Base-by-base conservation (phyloP, 1,284 basidiomycete genomes). In the Ganoderma meredithae region DNA sequence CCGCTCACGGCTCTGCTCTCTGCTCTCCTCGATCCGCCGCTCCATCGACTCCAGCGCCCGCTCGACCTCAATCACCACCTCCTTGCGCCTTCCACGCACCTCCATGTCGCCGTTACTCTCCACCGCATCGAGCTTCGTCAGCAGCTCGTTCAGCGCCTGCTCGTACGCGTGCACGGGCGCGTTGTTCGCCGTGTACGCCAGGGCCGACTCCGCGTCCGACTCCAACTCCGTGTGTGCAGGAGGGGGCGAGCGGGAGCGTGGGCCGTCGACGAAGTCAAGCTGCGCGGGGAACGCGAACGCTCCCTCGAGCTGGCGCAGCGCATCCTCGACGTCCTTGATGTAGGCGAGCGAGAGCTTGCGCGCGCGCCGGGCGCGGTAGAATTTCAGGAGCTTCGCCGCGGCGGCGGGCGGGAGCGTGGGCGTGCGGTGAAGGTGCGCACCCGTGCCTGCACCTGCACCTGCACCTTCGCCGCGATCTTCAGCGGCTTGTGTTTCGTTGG, bases 101-200 rank as follows among this genome's bases (percentile, higher is more conserved):
- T 78, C 79, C 62, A 80, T 76, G 69, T 89, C 84, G 0, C 92
- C 92, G 73, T 83, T 84, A 71, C 87, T 90, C 71, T 91, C 86
- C 6, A 94, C 84, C 0, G 83, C 87, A 72, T 95, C 93, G 6
- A 93, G 83, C 67, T 83, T 82, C 56, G 88, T 84, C 39, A 94
- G 81, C 12, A 94, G 78, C 64, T 86, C 85, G 63, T 87, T 85
- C 63, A 94, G 81, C 27, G 83, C 81, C 65, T 88, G 79, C 68
- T 86, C 83, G 76, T 87, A 84, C 9, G 79, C 79, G 72, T 85
- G 86, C 58, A 88, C 79, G 0, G 84, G 79, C 7, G 80, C 79
- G 78, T 88, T 88, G 69, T 72, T 74, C n/a, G 81, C 60, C 53
- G 83, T 83, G 79, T 83, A 87, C 22, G 79, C 75, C 36, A 81